These are phyloP conservation scores for Nakazawaea laoshanensis DNA, from an alignment of 805 yeast species.

Conservation along the genomic window DNA sequence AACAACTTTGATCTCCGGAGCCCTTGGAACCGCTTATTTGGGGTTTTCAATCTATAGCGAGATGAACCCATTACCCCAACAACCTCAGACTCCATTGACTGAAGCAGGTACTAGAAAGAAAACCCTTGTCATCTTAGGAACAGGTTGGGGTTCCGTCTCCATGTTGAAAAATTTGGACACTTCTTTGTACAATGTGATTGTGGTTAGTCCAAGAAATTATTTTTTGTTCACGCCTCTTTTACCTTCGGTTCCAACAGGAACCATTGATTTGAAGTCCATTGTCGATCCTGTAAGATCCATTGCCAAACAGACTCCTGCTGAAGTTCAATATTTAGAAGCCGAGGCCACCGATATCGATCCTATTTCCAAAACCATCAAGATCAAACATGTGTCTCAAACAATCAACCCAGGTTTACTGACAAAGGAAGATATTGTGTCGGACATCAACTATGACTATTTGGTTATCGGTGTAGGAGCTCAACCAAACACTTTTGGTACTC, in stretches of 20 bases:
- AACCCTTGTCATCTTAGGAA: conserved; percentile 70
- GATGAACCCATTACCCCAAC: conserved; percentile 50
- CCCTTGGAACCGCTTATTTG: conserved; percentile 46
- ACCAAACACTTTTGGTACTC: conserved; percentile 90
- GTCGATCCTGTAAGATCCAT: conserved; percentile 89
- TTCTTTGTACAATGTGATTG: conserved; percentile 76
- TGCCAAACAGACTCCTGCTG: conserved; percentile 68
- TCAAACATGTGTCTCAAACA: conserved; percentile 50
- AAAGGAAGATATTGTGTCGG: conserved; percentile 34
- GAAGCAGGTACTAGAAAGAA: conserved; percentile 53
- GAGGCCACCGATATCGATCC: conserved; percentile 84
- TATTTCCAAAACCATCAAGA: conserved; percentile 49
- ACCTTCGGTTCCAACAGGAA: conserved; percentile 93
- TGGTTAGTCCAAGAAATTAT: conserved; percentile 91
- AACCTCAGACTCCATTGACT: conserved; percentile 41
- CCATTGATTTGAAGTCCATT: conserved; percentile 82
- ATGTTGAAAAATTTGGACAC: conserved; percentile 80
- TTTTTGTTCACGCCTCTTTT: conserved; percentile 90
- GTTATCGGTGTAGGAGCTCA: conserved; percentile 94
- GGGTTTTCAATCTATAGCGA: conserved; percentile 60
- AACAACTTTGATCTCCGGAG: conserved; percentile 37
- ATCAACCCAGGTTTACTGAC: conserved; percentile 32
- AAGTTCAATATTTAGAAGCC: conserved; percentile 80
- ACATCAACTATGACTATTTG: conserved; percentile 67
- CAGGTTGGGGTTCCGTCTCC: conserved; percentile 95